Percentiles rank a stretch among this genome's conserved stretches.
Evolutionary conservation across 768 basidiomycete species (phyloP).

Genomic region (Boletus sp.): DNA sequence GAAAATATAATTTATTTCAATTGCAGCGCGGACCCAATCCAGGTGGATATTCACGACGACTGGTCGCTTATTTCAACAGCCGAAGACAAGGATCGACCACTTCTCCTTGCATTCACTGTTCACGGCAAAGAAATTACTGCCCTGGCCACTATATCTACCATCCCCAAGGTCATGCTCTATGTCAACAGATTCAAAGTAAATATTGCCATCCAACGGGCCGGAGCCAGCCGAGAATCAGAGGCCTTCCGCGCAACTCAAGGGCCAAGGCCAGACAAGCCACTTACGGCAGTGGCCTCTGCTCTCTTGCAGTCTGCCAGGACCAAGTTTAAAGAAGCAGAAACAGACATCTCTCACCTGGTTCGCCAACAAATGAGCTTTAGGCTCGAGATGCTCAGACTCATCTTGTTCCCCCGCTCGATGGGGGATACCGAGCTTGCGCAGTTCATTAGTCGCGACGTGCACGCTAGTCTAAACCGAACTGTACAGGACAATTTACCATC

Average conservation of each 20-base stretch:
- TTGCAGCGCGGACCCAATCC: conserved; percentile 70
- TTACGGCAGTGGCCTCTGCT: conserved; percentile 83
- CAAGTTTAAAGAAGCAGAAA: conserved; percentile 66
- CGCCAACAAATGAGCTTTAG: conserved; percentile 72
- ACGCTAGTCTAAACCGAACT: conserved; percentile 66
- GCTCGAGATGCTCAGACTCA: conserved; percentile 59
- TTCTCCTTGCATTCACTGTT: conserved; percentile 74
- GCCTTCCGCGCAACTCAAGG: conserved; percentile 71
- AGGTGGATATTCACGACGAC: conserved; percentile 74
- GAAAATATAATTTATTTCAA: conserved; percentile 1
- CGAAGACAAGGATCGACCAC: conserved; percentile 44
- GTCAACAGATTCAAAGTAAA: conserved; percentile 71
- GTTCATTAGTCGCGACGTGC: conserved; percentile 63
- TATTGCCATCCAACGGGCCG: conserved; percentile 67
- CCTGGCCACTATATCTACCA: conserved; percentile 67
- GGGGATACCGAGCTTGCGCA: conserved; percentile 74
- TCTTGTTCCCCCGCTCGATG: conserved; percentile 79
- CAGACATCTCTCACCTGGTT: conserved; percentile 56
- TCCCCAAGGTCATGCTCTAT: conserved; percentile 74
- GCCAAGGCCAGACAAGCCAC: conserved; percentile 73
- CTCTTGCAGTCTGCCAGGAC: conserved; percentile 73
- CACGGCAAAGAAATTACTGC: conserved; percentile 64
- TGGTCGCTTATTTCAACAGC: conserved; percentile 57
- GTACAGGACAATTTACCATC: conserved; percentile 49
- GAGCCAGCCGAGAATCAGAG: conserved; percentile 74